These are phyloP conservation scores for Pseudogymnoascus sp. DNA, from an alignment of 2,329 filamentous ascomycete genomes.

Conservation along the genomic window DNA sequence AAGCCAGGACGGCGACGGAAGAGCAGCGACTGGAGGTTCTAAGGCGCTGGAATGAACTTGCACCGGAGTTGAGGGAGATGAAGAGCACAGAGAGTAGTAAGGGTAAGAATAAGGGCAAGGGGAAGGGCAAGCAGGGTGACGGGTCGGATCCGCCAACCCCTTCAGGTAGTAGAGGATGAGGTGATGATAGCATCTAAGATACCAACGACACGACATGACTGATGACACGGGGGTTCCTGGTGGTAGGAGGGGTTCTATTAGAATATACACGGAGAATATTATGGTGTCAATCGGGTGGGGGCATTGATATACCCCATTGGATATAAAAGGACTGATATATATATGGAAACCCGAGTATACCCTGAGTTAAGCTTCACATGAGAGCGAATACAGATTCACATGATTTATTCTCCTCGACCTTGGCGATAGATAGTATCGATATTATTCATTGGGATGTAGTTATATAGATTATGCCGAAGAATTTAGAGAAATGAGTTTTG, in stretches of 20 bases:
- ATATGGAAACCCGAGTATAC: not conserved
- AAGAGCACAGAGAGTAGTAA: constrained; percentile 11
- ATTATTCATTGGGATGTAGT: not conserved
- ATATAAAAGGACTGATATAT: not conserved
- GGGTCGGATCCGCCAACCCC: not conserved
- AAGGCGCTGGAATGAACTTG: constrained; percentile 20
- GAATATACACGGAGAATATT: not conserved
- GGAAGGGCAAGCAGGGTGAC: not conserved
- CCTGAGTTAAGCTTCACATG: not conserved
- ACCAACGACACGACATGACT: not conserved
- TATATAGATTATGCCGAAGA: not conserved
- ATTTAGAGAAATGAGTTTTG: not conserved
- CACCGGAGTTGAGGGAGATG: constrained; percentile 15
- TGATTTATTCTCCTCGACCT: too few relatives aligned
- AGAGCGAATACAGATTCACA: not conserved
- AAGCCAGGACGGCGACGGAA: constrained; percentile 19
- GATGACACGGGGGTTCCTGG: not conserved
- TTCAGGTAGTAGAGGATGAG: not conserved
- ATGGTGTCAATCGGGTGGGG: too few relatives aligned
- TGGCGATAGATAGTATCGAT: too few relatives aligned
- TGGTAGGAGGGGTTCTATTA: not conserved
- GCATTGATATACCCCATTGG: not conserved
- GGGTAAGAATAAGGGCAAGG: constrained; percentile 11
- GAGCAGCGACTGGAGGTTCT: constrained; percentile 23
- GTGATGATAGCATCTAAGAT: not conserved